These are phyloP conservation scores for Fusarium chaquense DNA, from an alignment of 2,329 filamentous ascomycete genomes.

Conservation along the genomic window DNA sequence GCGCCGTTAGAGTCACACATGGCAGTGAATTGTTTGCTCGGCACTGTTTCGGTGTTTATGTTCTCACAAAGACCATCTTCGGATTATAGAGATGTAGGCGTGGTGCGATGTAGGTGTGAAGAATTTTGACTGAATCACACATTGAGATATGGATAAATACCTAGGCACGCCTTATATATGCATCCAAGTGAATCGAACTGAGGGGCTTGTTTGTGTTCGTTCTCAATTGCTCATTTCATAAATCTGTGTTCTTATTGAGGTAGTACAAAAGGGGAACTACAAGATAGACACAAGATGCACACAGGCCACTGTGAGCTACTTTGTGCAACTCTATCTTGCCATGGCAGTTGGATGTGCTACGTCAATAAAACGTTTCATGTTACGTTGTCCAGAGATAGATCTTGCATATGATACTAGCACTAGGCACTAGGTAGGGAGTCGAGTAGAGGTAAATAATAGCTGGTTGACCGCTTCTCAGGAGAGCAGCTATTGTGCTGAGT, in stretches of 20 bases:
- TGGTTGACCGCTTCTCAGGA: not conserved
- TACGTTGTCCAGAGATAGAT: slow-evolving; percentile 1
- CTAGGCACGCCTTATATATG: not conserved
- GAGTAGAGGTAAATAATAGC: not conserved
- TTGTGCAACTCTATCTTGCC: slow-evolving; percentile 26
- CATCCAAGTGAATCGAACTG: not conserved
- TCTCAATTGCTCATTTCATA: not conserved
- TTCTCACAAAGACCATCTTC: not conserved
- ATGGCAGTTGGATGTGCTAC: slow-evolving; percentile 28
- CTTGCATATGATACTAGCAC: not conserved
- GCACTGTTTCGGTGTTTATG: not conserved
- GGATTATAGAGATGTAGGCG: not conserved
- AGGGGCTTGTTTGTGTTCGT: not conserved
- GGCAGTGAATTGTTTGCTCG: slow-evolving; percentile 6
- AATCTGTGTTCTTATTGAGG: not conserved
- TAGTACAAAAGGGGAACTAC: not conserved
- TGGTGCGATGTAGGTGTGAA: not conserved
- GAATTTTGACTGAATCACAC: not conserved
- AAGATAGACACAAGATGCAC: slow-evolving; percentile 8
- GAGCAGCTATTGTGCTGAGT: not conserved
- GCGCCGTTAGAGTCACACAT: slow-evolving; percentile 22
- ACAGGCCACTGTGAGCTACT: not conserved
- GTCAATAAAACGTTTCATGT: slow-evolving; percentile 27
- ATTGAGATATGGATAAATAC: not conserved
- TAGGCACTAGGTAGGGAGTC: not conserved